phyloP scores from a whole-genome alignment of 768 basidiomycete genomes.

The Pleurotus citrinopileatus region DNA sequence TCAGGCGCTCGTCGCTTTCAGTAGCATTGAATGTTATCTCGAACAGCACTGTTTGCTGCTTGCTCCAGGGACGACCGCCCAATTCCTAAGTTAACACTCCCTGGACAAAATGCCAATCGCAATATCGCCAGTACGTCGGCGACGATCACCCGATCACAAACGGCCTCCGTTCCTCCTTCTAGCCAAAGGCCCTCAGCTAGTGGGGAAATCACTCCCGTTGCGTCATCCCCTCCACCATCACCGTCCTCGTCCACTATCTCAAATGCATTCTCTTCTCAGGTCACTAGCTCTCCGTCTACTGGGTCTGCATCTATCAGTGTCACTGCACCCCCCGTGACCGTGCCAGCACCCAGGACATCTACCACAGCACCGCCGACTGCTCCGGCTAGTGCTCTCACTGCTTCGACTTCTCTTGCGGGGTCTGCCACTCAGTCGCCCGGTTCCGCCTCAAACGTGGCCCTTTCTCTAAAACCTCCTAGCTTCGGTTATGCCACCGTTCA shows the following conservation, averaged over 20 bases:
- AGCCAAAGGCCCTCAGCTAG: not conserved
- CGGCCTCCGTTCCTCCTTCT: conserved; percentile 21
- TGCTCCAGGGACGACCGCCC: conserved; percentile 7
- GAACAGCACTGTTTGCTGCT: conserved; percentile 4
- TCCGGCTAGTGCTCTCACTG: not conserved
- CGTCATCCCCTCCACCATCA: not conserved
- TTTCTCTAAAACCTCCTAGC: not conserved
- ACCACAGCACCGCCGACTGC: not conserved
- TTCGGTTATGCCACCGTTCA: not conserved
- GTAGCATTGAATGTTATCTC: not conserved
- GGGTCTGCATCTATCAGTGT: not conserved
- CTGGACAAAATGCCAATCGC: conserved; percentile 28
- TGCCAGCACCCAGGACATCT: no score
- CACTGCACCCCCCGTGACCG: no score
- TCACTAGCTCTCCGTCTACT: not conserved
- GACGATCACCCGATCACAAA: conserved; percentile 24
- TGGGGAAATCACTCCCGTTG: not conserved
- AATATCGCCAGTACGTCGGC: conserved; percentile 19
- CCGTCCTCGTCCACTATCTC: not conserved
- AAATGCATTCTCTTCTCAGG: not conserved
- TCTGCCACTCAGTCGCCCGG: not conserved
- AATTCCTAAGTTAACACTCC: conserved; percentile 27
- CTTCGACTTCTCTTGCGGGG: not conserved
- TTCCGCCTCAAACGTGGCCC: not conserved
- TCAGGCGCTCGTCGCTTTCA: not conserved